Evolutionary conservation across 345 rosid genomes (phyloP).

Genomic region (Gossypium bickii): DNA sequence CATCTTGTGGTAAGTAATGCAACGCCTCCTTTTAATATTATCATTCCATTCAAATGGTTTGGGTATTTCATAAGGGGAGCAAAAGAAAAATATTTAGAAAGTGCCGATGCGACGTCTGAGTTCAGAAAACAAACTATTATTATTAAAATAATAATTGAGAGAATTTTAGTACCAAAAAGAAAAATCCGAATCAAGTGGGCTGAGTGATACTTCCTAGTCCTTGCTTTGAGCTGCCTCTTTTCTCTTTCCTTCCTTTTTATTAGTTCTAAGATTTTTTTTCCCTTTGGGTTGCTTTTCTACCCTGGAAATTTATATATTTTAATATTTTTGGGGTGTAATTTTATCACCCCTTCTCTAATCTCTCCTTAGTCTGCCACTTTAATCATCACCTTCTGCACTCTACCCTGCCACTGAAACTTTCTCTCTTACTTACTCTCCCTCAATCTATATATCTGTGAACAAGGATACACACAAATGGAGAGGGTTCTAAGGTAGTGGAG

Average conservation of each 20-base stretch:
- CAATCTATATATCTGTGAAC: not conserved
- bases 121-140: conserved; percentile 28
- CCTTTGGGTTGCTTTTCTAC: conserved; percentile 23
- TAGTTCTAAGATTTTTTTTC: conserved; percentile 20
- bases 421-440: conserved; percentile 4
- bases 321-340: conserved; percentile 12
- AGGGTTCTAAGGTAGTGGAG: conserved; percentile 26
- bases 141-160: conserved; percentile 8
- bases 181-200: conserved; percentile 24
- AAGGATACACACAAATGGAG: conserved; percentile 31
- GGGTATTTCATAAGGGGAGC: conserved; percentile 57
- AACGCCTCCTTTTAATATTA: conserved; percentile 28
- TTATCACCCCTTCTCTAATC: conserved; percentile 18
- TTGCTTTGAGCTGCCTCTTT: conserved; percentile 19
- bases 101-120: conserved; percentile 36
- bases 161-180: not conserved
- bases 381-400: conserved; percentile 59
- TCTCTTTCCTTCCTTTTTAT: not conserved
- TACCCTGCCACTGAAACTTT: conserved; percentile 23
- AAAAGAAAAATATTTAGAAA: conserved; percentile 36
- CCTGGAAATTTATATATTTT: conserved; percentile 12
- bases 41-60: conserved; percentile 48
- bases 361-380: conserved; percentile 44
- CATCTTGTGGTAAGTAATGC: conserved; percentile 16
- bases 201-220: conserved; percentile 22